These are phyloP conservation scores for Arthromyces matolae DNA, from an alignment of 768 basidiomycete genomes.

Conservation along the genomic window DNA sequence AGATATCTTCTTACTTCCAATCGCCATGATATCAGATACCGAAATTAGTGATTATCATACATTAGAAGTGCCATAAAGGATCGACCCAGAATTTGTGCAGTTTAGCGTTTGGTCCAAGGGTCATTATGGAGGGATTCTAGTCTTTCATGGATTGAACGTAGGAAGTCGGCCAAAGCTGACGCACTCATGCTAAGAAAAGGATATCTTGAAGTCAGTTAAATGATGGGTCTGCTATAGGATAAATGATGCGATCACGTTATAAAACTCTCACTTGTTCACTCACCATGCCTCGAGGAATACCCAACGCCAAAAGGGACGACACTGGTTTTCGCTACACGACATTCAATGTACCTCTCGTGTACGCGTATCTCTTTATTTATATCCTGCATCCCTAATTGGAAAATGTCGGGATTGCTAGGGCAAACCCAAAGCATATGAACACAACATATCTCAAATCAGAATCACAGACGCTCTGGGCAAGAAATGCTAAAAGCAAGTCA, in stretches of 20 bases:
- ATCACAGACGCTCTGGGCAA: conserved; percentile 66
- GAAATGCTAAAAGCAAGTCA: conserved; percentile 58
- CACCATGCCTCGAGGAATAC: conserved; percentile 77
- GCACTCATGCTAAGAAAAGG: conserved; percentile 6
- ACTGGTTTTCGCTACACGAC: conserved; percentile 77
- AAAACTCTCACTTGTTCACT: background rate
- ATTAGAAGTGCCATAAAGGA: too few species aligned
- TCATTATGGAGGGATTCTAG: too few species aligned
- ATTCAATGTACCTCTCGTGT: conserved; percentile 79
- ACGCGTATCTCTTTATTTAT: conserved; percentile 17
- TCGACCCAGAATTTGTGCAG: too few species aligned
- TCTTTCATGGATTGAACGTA: too few species aligned
- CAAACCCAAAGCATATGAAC: conserved; percentile 77
- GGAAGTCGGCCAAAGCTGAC: background rate
- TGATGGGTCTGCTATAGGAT: too few species aligned
- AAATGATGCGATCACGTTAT: too few species aligned
- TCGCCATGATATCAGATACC: too few species aligned
- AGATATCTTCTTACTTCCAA: too few species aligned
- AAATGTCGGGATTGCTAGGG: conserved; percentile 34
- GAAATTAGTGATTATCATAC: too few species aligned
- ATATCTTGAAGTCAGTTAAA: conserved; percentile 20
- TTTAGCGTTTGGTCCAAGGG: too few species aligned
- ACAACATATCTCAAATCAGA: conserved; percentile 79
- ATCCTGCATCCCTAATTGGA: background rate
- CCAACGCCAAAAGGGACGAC: conserved; percentile 78